A percentile compares a stretch with the other conserved stretches of the same genome.
Evolutionary conservation across 495 filamentous ascomycete genomes (phyloP).

Genomic region (Mytilinidion resinicola): DNA sequence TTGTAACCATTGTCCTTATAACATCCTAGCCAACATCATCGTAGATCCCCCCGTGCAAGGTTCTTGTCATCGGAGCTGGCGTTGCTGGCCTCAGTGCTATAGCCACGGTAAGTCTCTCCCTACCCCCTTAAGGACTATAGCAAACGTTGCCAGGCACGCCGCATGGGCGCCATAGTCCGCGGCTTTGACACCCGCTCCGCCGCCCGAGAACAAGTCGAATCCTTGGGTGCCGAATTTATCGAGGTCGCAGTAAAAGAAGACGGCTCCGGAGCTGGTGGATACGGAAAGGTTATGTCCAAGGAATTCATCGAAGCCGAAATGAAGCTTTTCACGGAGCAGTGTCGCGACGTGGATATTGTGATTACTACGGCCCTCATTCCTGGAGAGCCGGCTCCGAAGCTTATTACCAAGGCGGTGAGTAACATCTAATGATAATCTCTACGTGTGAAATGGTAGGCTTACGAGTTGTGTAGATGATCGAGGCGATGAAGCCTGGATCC

Average conservation of each 20-base stretch:
- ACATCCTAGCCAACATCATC: not conserved
- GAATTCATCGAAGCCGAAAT: conserved; percentile 84
- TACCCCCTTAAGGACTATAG: not conserved
- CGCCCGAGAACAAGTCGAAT: conserved; percentile 76
- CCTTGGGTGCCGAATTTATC: conserved; percentile 75
- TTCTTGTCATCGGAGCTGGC: conserved; percentile 75
- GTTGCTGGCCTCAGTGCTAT: conserved; percentile 79
- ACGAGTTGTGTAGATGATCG: conserved; percentile 52
- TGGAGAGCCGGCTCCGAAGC: conserved; percentile 64
- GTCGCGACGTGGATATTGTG: conserved; percentile 77
- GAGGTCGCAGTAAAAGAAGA: conserved; percentile 81
- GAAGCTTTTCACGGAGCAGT: conserved; percentile 78
- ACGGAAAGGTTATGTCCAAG: conserved; percentile 82
- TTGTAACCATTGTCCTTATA: not conserved
- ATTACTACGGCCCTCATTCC: conserved; percentile 80
- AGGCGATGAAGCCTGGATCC: conserved; percentile 74
- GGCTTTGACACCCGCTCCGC: conserved; percentile 77
- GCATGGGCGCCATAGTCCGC: conserved; percentile 76
- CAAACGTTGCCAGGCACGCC: conserved; percentile 45
- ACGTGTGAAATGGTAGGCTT: not conserved
- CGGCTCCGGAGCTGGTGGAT: conserved; percentile 72
- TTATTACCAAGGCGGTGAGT: conserved; percentile 51
- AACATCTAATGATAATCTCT: not conserved
- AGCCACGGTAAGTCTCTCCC: conserved; percentile 44
- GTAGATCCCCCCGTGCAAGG: conserved; percentile 74